A percentile compares a stretch with the other conserved stretches of the same genome.
phyloP scores from a whole-genome alignment of 257 asterid species.

The Solanum verrucosum region DNA sequence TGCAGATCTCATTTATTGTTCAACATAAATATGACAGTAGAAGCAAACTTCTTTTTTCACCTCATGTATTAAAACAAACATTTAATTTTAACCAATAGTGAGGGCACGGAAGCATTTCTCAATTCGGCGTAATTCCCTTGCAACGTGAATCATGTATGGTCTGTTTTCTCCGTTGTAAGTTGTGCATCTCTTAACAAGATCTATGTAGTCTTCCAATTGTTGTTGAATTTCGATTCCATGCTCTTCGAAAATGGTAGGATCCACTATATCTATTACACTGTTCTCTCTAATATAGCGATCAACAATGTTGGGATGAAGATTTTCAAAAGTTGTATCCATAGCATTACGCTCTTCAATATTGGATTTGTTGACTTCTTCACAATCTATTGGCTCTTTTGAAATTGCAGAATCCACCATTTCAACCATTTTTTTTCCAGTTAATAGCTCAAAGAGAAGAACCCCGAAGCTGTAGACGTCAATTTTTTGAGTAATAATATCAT shows the following conservation, averaged over 20 bases:
- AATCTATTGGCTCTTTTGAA: no score
- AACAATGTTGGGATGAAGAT: fast-evolving
- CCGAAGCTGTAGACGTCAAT: no score
- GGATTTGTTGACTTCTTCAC: no score
- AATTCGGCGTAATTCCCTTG: background rate
- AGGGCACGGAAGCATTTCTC: background rate
- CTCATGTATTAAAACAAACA: background rate
- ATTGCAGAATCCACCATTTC: no score
- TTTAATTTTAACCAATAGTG: background rate
- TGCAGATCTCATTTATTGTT: background rate
- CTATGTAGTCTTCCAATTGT: background rate
- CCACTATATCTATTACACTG: fast-evolving
- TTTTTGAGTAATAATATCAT: no score
- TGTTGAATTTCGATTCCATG: background rate
- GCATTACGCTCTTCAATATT: no score
- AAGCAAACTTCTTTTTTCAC: background rate
- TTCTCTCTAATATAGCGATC: no score
- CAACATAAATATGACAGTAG: background rate
- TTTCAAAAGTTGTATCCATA: background rate
- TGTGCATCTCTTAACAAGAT: background rate
- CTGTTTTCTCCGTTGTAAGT: background rate
- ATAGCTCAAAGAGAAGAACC: no score
- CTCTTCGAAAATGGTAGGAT: background rate
- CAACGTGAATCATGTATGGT: background rate
- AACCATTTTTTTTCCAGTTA: no score